Base-by-base conservation (phyloP, 2,329 filamentous ascomycete species). In the Arthrinium phaeospermum region DNA sequence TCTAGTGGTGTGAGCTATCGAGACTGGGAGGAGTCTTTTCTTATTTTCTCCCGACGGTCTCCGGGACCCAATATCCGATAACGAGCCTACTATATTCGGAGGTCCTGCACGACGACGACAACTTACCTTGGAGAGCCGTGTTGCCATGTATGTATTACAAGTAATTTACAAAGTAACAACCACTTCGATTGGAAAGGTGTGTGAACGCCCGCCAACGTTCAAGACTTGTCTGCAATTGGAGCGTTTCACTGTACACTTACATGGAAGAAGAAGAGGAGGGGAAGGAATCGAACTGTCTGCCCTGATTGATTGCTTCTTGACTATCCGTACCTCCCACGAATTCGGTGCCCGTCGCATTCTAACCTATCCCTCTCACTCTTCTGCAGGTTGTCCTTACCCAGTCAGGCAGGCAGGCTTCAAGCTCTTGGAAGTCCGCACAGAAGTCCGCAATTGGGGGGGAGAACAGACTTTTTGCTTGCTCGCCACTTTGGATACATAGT, bases 41-140 rank as follows among this genome's bases (percentile, higher is more conserved):
- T 61, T 34, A 13, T 13, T 37, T 53, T 37, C 16, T 61, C 53
- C 57, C 57, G 57, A 64, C 57, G 57, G 57, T 64, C 57, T 64
- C 57, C 57, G 57, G 57, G n/a, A 41, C 4, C 14, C 34, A n/a
- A n/a, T 19, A 61, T 61, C 57, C 34, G 30, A 24, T 41, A 64
- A 12, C 34, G 37, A 41, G 57, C 22, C 16, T 37, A n/a, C 34
- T 64, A 22, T 64, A 57, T 16, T 34, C 14, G 51, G 24, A 27
- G 51, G 27, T 64, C 22, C 27, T 57, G 34, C 34, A 41, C 57
- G 57, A 64, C 53, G 53, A 61, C 57, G 34, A 64, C 30, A 64
- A 13, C 27, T 3, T 30, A 16, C 19, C 57, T 41, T 41, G 34
- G 30, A n/a, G 34, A 24, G 22, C n/a, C 34, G 34, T 41, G 57